Conservation (phyloP, 768 basidiomycete species). For the Vishniacozyma victoriae region DNA sequence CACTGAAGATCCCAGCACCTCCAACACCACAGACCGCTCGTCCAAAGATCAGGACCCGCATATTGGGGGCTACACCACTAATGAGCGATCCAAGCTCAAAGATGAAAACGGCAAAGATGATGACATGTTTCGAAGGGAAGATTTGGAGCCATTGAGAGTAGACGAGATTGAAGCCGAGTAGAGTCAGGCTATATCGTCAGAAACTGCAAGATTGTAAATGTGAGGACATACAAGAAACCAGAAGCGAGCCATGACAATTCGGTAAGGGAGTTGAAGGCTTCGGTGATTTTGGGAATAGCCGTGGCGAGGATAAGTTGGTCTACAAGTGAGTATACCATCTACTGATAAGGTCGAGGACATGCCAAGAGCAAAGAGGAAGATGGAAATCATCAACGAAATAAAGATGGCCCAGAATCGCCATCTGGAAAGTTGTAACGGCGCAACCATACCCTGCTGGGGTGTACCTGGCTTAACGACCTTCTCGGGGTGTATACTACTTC, state of each 20-base stretch:
- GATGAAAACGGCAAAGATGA: conserved; percentile 42
- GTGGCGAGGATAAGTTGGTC: conserved; percentile 50
- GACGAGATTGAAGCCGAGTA: conserved; percentile 42
- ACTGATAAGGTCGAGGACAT: conserved; percentile 1
- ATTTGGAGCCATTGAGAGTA: conserved; percentile 40
- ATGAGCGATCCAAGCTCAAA: conserved; percentile 53
- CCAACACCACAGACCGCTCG: conserved; percentile 53
- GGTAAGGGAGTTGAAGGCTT: conserved; percentile 35
- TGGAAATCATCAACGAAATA: conserved; percentile 22
- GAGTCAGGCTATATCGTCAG: conserved; percentile 27
- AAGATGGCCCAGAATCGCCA: conserved; percentile 31
- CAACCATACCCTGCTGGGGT: conserved; percentile 10
- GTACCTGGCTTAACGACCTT: no score
- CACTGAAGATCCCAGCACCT: conserved; percentile 49
- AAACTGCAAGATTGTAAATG: not conserved
- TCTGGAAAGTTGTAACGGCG: conserved; percentile 28
- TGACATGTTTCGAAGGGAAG: conserved; percentile 45
- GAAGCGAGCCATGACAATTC: conserved; percentile 43
- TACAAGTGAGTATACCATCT: conserved; percentile 16
- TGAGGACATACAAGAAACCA: conserved; percentile 32
- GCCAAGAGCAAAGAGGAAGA: conserved; percentile 39
- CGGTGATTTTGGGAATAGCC: conserved; percentile 43
- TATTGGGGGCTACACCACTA: conserved; percentile 48
- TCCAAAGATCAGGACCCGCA: conserved; percentile 48
- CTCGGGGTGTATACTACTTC: no score